These are phyloP conservation scores for Huntiella moniliformis DNA, from an alignment of 2,329 filamentous ascomycete species.

Conservation along the genomic window DNA sequence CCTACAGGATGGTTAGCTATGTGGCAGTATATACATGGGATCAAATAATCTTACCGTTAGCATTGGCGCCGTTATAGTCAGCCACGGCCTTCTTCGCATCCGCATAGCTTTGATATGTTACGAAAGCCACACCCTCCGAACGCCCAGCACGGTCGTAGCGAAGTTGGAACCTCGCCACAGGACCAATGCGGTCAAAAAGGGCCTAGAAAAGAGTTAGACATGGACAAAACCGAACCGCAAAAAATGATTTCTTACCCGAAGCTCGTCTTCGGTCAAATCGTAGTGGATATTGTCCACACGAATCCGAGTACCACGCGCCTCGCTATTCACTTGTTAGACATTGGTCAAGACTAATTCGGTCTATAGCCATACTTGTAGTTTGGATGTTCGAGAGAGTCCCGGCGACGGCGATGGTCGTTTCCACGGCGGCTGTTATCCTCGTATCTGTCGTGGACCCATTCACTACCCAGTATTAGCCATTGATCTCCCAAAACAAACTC, in stretches of 20 bases:
- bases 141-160: conserved; percentile 76
- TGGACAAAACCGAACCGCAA: neutral
- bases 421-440: conserved; percentile 46
- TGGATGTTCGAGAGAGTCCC: conserved; percentile 16
- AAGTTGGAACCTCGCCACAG: conserved; percentile 48
- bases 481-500: neutral
- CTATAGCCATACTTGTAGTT: conserved; percentile 8
- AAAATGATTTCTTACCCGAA: conserved; percentile 38
- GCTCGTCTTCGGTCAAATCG: conserved; percentile 68
- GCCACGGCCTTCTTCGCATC: conserved; percentile 58
- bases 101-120: conserved; percentile 53
- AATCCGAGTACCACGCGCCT: conserved; percentile 46
- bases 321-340: conserved; percentile 20
- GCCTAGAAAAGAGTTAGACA: neutral
- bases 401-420: conserved; percentile 23
- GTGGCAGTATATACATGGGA: too few relatives aligned
- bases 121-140: conserved; percentile 67
- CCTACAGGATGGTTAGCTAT: conserved; percentile 23
- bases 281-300: conserved; percentile 85
- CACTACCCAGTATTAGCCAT: conserved; percentile 27
- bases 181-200: conserved; percentile 62
- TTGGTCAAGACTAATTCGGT: neutral
- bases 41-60: conserved; percentile 39
- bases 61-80: conserved; percentile 79
- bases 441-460: conserved; percentile 89